Evolutionary conservation across 192 early-diverging fungal species (phyloP).

Genomic region (Entophlyctis luteolus): DNA sequence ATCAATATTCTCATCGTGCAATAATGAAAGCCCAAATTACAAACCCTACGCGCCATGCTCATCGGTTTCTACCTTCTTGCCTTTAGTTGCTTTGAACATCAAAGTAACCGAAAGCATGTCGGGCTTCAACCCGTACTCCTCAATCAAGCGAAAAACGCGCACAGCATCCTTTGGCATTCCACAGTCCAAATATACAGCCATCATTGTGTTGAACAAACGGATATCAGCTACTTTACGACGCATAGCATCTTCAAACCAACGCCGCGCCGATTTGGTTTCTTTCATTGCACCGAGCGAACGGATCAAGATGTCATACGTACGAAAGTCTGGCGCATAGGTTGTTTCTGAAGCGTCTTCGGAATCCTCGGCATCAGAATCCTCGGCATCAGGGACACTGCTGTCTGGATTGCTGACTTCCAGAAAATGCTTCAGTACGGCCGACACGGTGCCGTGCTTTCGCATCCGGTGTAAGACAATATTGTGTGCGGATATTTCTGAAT

Average conservation of each 20-base stretch:
- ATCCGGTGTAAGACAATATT: slow-evolving; percentile 18
- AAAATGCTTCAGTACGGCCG: slow-evolving; percentile 6
- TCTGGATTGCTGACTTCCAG: not conserved
- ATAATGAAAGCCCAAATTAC: too few species aligned
- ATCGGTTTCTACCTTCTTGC: not conserved
- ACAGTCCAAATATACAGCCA: slow-evolving; percentile 1
- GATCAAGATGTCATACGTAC: slow-evolving; percentile 20
- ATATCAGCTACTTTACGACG: not conserved
- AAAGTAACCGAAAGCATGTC: slow-evolving; percentile 10
- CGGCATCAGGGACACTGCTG: not conserved
- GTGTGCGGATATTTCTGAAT: not conserved
- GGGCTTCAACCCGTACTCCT: not conserved
- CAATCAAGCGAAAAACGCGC: slow-evolving; percentile 11
- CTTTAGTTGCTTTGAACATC: slow-evolving; percentile 3
- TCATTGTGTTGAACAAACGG: slow-evolving; percentile 14
- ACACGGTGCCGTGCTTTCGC: slow-evolving; percentile 12
- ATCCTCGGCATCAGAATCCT: not conserved
- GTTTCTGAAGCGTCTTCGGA: not conserved
- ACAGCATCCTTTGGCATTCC: not conserved
- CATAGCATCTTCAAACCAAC: slow-evolving; percentile 10
- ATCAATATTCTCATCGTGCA: too few species aligned
- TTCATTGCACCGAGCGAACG: not conserved
- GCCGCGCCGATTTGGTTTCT: slow-evolving; percentile 1
- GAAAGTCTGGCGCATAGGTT: not conserved
- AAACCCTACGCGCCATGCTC: too few species aligned